These are phyloP conservation scores for Apiotrichum mycotoxinovorans DNA, from an alignment of 1,284 basidiomycete species.

Conservation along the genomic window DNA sequence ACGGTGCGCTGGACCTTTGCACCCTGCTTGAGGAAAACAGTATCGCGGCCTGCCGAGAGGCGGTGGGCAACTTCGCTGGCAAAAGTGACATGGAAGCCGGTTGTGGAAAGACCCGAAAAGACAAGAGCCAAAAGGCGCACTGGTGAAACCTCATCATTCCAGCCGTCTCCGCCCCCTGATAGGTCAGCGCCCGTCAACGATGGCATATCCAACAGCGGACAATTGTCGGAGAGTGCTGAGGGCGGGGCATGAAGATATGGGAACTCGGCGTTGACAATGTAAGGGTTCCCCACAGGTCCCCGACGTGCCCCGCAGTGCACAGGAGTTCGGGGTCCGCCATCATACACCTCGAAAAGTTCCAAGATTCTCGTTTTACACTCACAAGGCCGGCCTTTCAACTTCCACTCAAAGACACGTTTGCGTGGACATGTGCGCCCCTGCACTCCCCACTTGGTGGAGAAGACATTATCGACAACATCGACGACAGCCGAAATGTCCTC, in stretches of 20 bases:
- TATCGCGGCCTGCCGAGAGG: constrained; percentile 23
- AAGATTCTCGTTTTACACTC: constrained; percentile 3
- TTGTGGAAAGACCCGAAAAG: constrained; percentile 18
- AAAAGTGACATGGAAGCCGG: constrained; percentile 28
- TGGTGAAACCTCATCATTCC: constrained; percentile 25
- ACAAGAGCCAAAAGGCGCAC: constrained; percentile 32
- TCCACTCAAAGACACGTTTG: constrained; percentile 31
- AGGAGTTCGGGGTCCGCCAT: background rate
- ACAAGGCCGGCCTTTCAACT: constrained; percentile 35
- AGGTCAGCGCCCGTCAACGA: background rate
- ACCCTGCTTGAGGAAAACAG: constrained; percentile 31
- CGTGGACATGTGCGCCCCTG: constrained; percentile 8
- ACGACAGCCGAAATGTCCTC: background rate
- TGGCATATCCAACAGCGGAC: background rate
- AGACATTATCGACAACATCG: background rate
- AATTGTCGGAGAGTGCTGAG: background rate
- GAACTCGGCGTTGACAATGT: background rate
- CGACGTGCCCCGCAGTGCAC: background rate
- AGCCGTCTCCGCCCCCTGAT: constrained; percentile 32
- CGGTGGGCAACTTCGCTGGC: background rate
- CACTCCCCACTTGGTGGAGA: background rate
- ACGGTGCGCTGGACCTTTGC: constrained; percentile 27
- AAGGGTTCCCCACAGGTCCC: background rate
- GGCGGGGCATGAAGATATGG: background rate
- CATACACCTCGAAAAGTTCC: background rate